phyloP scores from a whole-genome alignment of 2,329 filamentous ascomycete genomes.

The Cordyceps pruinosa region DNA sequence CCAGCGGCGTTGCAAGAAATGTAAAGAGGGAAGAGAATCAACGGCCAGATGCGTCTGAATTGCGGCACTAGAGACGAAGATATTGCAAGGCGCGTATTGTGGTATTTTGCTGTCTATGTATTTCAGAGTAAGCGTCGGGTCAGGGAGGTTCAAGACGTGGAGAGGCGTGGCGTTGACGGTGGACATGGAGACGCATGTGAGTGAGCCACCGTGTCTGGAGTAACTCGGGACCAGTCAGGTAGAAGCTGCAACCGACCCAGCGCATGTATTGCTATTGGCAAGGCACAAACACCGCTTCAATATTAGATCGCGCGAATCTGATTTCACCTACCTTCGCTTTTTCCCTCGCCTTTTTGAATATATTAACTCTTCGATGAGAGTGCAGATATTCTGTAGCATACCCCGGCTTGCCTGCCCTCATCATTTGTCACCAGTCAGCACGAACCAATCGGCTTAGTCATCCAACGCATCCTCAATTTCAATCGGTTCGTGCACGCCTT shows the following conservation, averaged over 20 bases:
- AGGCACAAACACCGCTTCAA: no score
- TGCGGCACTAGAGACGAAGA: background rate
- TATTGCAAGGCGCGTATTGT: background rate
- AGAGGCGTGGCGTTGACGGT: background rate
- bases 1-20: background rate
- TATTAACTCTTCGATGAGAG: no score
- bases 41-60: background rate
- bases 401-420: no score
- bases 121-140: background rate
- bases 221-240: no score
- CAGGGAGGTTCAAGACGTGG: background rate
- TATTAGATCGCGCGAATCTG: no score
- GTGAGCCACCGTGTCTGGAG: constrained; percentile 10
- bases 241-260: no score
- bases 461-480: background rate
- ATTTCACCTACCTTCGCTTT: no score
- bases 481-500: background rate
- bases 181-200: background rate
- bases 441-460: constrained; percentile 1
- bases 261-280: no score
- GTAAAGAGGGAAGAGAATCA: background rate
- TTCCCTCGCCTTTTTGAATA: no score
- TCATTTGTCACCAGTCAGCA: background rate
- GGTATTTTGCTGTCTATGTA: background rate
- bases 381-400: no score